These are phyloP conservation scores for Tilletia horrida DNA, from an alignment of 1,284 basidiomycete species.

Conservation along the genomic window DNA sequence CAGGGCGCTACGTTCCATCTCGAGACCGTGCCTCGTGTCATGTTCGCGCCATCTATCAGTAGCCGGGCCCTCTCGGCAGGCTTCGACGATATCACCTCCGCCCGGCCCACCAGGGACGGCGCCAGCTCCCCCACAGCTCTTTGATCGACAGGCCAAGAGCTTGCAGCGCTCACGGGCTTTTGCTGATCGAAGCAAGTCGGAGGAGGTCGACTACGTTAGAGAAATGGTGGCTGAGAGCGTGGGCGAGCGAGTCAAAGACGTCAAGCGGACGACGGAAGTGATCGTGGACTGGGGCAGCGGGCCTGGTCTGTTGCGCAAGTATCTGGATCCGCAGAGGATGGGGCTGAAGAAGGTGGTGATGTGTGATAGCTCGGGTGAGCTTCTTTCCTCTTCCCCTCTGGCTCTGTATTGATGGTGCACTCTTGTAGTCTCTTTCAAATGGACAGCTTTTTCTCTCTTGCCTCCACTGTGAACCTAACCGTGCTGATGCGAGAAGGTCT, in stretches of 20 bases:
- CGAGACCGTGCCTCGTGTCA: no score
- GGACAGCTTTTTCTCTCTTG: no score
- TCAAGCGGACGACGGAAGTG: constrained; percentile 75
- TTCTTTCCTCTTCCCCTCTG: no score
- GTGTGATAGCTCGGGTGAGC: constrained; percentile 79
- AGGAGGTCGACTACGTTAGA: constrained; percentile 72
- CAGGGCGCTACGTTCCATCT: no score
- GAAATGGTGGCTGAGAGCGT: constrained; percentile 85
- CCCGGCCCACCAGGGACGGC: neutral
- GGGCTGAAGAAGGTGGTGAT: constrained; percentile 68
- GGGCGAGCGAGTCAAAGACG: constrained; percentile 83
- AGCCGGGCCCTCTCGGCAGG: no score
- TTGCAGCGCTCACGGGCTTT: neutral
- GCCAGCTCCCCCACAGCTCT: neutral
- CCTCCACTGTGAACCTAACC: no score
- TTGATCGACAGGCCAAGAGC: neutral
- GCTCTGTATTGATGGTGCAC: no score
- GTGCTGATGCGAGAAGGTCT: neutral
- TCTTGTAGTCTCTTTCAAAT: no score
- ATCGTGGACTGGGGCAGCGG: constrained; percentile 90
- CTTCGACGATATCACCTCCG: neutral
- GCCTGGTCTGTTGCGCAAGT: constrained; percentile 83
- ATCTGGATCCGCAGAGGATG: constrained; percentile 71
- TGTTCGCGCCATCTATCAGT: no score
- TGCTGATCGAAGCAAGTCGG: neutral